These are phyloP conservation scores for Raddia distichophylla DNA, from an alignment of 176 grass and related monocot genomes.

Conservation along the genomic window DNA sequence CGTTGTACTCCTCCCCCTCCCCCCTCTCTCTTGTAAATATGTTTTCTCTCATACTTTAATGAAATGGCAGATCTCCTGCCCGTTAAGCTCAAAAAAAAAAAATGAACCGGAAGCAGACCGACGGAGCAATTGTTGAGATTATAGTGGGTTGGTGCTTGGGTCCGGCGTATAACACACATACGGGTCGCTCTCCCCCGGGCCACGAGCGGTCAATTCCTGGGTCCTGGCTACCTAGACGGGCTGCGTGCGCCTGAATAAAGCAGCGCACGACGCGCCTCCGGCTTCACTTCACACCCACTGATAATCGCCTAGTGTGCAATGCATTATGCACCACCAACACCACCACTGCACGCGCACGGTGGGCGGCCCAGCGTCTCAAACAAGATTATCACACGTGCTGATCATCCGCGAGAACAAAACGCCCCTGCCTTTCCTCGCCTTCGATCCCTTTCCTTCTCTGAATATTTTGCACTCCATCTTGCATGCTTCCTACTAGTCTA, in stretches of 20 bases:
- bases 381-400: constrained; percentile 21
- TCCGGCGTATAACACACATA: constrained; percentile 17
- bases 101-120: no score
- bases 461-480: background rate
- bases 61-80: no score
- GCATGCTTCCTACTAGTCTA: background rate
- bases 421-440: background rate
- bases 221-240: background rate
- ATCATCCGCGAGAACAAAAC: background rate
- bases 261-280: background rate
- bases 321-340: constrained; percentile 37
- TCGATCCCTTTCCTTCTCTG: background rate
- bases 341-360: background rate
- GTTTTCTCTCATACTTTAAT: no score
- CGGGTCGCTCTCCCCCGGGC: constrained; percentile 29
- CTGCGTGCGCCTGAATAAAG: constrained; percentile 28
- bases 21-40: no score
- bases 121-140: background rate
- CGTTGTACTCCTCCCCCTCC: no score
- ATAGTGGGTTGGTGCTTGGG: background rate
- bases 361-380: constrained; percentile 23
- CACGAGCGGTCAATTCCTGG: constrained; percentile 12
- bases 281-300: background rate
- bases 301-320: constrained; percentile 35
- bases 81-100: no score